A percentile compares a stretch with the other conserved stretches of the same genome.
phyloP scores from a whole-genome alignment of 73 alveolate species.

The Paramecium pentaurelia region DNA sequence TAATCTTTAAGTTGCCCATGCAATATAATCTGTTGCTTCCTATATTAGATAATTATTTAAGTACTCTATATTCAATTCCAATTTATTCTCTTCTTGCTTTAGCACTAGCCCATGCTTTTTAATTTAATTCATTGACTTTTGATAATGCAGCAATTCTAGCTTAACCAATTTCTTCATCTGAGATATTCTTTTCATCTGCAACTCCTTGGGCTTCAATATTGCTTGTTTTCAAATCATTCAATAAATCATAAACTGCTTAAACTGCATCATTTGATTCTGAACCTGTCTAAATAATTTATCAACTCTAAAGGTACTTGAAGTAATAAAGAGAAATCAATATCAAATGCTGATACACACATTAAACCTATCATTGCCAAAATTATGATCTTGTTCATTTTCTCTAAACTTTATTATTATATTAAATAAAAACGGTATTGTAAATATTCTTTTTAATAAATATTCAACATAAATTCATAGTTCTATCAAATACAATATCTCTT shows the following conservation, averaged over 20 bases:
- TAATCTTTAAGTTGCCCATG: conserved; percentile 39
- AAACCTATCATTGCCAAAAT: neutral
- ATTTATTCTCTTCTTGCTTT: conserved; percentile 34
- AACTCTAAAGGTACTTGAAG: neutral
- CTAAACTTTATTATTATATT: neutral
- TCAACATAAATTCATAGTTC: neutral
- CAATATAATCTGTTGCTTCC: conserved; percentile 35
- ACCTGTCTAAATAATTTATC: neutral
- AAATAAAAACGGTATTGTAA: conserved; percentile 9
- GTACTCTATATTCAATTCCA: conserved; percentile 39
- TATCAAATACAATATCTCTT: neutral
- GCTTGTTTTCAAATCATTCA: conserved; percentile 40
- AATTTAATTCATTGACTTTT: conserved; percentile 20
- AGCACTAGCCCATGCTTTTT: conserved; percentile 17
- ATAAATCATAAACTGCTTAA: conserved; percentile 29
- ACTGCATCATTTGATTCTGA: conserved; percentile 48
- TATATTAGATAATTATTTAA: neutral
- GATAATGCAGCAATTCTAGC: conserved; percentile 30
- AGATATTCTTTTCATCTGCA: conserved; percentile 33
- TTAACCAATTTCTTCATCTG: conserved; percentile 38
- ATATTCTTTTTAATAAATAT: neutral
- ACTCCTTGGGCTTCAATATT: conserved; percentile 24
- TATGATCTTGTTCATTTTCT: neutral
- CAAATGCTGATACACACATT: neutral
- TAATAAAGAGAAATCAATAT: neutral